Conservation (phyloP, 129 eudicot genomes). For the Kitagawia praeruptora region DNA sequence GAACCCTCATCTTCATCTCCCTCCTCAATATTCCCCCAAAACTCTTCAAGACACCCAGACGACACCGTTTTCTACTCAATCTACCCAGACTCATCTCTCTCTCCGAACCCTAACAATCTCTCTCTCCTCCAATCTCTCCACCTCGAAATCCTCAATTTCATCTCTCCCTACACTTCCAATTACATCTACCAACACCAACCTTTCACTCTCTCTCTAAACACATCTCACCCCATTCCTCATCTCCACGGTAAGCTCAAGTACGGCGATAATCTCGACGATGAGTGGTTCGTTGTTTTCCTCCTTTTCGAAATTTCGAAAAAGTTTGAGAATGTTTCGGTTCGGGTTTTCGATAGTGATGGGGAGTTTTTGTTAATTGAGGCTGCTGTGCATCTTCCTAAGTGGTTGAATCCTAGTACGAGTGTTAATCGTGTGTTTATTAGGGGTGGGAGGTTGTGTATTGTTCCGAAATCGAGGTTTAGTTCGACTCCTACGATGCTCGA, state of each 20-base stretch:
- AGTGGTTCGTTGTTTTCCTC: conserved; percentile 1
- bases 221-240: neutral
- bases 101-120: conserved; percentile 23
- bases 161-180: conserved; percentile 25
- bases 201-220: neutral
- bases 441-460: conserved; percentile 37
- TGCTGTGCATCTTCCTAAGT: conserved; percentile 80
- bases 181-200: conserved; percentile 4
- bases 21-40: no score
- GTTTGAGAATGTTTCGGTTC: conserved; percentile 43
- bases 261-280: no score
- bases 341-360: conserved; percentile 66
- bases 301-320: conserved; percentile 45
- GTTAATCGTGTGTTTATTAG: conserved; percentile 64
- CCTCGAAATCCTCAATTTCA: conserved; percentile 57
- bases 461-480: conserved; percentile 22
- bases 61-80: conserved; percentile 77
- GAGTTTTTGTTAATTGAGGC: conserved; percentile 76
- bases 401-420: conserved; percentile 70
- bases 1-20: no score
- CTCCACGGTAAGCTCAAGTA: neutral
- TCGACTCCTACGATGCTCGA: conserved; percentile 31
- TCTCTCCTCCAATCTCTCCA: conserved; percentile 68
- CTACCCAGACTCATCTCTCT: conserved; percentile 56
- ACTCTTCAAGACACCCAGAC: conserved; percentile 19